Evolutionary conservation across 164 flowering plant genomes (phyloP), one percentile per base, ranked within the genome.

Genomic region (Macadamia tetraphylla): DNA sequence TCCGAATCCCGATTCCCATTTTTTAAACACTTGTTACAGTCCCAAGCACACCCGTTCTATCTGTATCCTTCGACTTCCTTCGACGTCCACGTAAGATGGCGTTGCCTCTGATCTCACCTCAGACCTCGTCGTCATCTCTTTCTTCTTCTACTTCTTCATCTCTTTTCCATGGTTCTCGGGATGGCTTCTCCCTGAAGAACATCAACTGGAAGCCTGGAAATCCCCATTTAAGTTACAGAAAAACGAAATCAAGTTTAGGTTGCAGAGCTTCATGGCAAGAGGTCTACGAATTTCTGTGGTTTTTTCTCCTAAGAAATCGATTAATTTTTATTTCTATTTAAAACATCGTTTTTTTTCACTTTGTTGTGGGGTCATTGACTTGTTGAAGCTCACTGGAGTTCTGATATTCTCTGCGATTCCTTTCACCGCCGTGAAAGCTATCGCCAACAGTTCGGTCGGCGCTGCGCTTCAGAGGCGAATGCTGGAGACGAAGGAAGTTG

Each of bases 391-490:
- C 42, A 94, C 86, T 5, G 99, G 97, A 8, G 95, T 94, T 55
- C 62, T 92, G 66, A 72, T 94, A 2, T 88, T 94, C 83, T 94
- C 99, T 4, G 97, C 99, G 42, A 78, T 94, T 78, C 97, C 97
- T 18, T 94, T 92, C 84, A 92, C 97, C 11, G 92, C 85, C 2
- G 97, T 94, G 55, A 94, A 94, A 78, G 89, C 88, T 73, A 85
- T 94, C 0, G 97, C 97, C 48, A 92, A 89, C 76, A 90, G 97
- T 71, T 84, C 97, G 3, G 66, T 94, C 0, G 97, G 94, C 31
- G 90, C 81, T 67, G 64, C 75, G 35, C 87, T 94, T 43, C 92
- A 82, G 83, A 75, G 80, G 66, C 78, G 88, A 71, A 65, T 94
- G 87, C 76, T 76, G 72, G 83, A 81, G 78, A 85, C 74, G 64